Conservation (phyloP, 2,329 filamentous ascomycete genomes). For the Cladophialophora psammophila region DNA sequence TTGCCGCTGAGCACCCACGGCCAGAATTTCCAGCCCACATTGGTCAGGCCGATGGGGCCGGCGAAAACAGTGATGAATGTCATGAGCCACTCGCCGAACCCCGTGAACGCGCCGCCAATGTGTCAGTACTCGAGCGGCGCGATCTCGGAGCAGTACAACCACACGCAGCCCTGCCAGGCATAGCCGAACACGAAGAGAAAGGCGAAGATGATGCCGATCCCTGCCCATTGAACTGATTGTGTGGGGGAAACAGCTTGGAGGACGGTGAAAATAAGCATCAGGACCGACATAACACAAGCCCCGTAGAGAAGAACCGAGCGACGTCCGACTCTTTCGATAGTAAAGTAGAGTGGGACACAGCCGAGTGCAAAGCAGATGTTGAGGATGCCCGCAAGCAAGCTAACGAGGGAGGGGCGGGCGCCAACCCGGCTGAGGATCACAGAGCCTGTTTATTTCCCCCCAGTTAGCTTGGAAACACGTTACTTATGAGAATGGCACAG, state of each 20-base stretch:
- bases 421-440: slow-evolving; percentile 29
- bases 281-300: slow-evolving; percentile 27
- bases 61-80: slow-evolving; percentile 49
- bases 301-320: slow-evolving; percentile 30
- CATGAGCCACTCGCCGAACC: slow-evolving; percentile 47
- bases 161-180: slow-evolving; percentile 43
- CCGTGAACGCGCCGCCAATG: slow-evolving; percentile 45
- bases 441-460: slow-evolving; percentile 18
- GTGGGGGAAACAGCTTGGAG: slow-evolving; percentile 28
- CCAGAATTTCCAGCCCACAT: slow-evolving; percentile 47
- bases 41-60: slow-evolving; percentile 45
- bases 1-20: slow-evolving; percentile 44
- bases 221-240: slow-evolving; percentile 40
- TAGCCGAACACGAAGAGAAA: slow-evolving; percentile 46
- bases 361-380: slow-evolving; percentile 34
- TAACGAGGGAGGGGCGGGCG: slow-evolving; percentile 24
- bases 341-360: slow-evolving; percentile 35
- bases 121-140: slow-evolving; percentile 48
- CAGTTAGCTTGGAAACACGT: neutral
- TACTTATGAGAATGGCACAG: slow-evolving; percentile 3
- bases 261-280: slow-evolving; percentile 33
- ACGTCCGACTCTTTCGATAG: slow-evolving; percentile 33
- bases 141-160: slow-evolving; percentile 46
- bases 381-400: slow-evolving; percentile 28
- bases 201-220: slow-evolving; percentile 45